phyloP scores from a whole-genome alignment of 2,329 filamentous ascomycete genomes.

The Nemania diffusa region DNA sequence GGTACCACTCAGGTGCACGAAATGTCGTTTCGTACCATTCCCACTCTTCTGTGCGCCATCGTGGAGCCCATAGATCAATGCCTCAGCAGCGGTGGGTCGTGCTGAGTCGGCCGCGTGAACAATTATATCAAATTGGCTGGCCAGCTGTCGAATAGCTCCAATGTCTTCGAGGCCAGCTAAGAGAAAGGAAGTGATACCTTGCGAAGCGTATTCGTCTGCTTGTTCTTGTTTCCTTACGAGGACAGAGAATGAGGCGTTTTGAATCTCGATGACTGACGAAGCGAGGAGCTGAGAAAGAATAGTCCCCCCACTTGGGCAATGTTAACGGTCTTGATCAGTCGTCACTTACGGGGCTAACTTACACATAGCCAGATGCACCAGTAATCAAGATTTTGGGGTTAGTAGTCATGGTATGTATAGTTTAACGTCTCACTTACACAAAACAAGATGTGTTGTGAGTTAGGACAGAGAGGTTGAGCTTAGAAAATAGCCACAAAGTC shows the following conservation, averaged over 20 bases:
- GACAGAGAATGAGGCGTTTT: background rate
- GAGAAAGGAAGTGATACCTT: background rate
- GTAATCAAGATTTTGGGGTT: constrained; percentile 4
- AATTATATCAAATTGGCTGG: background rate
- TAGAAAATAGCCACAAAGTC: too few relatives aligned
- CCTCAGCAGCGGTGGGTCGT: background rate
- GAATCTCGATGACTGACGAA: background rate
- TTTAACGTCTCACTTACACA: background rate
- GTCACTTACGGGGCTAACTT: background rate
- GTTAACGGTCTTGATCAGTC: background rate
- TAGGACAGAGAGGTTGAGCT: background rate
- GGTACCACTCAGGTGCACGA: constrained; percentile 3
- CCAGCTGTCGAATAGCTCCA: background rate
- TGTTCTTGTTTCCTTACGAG: constrained; percentile 12
- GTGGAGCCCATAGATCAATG: background rate
- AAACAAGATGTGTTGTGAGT: background rate
- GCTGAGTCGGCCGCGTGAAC: background rate
- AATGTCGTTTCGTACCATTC: background rate
- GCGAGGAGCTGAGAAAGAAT: background rate
- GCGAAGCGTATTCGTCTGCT: constrained; percentile 1
- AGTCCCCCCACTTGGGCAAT: background rate
- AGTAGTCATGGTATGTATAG: background rate
- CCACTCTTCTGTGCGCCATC: background rate
- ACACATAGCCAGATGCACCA: constrained; percentile 9
- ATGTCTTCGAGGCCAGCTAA: background rate